A percentile compares a stretch with the other conserved stretches of the same genome.
These are phyloP conservation scores for Letharia columbiana DNA, from an alignment of 495 filamentous ascomycete genomes.

Conservation along the genomic window DNA sequence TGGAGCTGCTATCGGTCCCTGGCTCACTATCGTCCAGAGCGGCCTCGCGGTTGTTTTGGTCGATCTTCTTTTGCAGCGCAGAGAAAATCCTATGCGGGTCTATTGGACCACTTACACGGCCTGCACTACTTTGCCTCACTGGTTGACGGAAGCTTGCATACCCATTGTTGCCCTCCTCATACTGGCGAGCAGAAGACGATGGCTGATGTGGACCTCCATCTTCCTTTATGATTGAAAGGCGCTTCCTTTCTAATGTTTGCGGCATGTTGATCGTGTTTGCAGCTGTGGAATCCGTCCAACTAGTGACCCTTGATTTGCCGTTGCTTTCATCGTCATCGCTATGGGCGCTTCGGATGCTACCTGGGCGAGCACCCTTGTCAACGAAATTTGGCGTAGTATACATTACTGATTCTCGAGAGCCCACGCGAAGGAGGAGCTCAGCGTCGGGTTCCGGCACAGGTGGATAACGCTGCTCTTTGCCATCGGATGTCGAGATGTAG, in stretches of 20 bases:
- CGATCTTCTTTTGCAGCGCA: slow-evolving; percentile 61
- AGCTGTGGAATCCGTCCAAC: slow-evolving; percentile 62
- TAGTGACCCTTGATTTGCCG: slow-evolving; percentile 61
- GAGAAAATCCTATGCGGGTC: slow-evolving; percentile 55
- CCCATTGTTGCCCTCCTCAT: slow-evolving; percentile 4
- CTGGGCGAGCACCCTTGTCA: slow-evolving; percentile 36
- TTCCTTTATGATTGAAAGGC: slow-evolving; percentile 60
- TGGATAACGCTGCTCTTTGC: slow-evolving; percentile 23
- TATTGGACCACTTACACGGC: slow-evolving; percentile 17
- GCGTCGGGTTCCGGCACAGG: slow-evolving; percentile 26
- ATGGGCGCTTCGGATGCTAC: slow-evolving; percentile 44
- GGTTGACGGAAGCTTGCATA: slow-evolving; percentile 19
- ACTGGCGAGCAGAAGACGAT: slow-evolving; percentile 20
- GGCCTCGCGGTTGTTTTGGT: slow-evolving; percentile 29
- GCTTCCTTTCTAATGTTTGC: slow-evolving; percentile 40
- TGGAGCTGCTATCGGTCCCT: slow-evolving; percentile 30
- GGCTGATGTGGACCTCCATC: slow-evolving; percentile 42
- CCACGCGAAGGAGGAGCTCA: slow-evolving; percentile 34
- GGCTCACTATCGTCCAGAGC: slow-evolving; percentile 27
- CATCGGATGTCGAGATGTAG: slow-evolving; percentile 23
- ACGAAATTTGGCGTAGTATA: slow-evolving; percentile 33
- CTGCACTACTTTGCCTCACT: slow-evolving; percentile 18
- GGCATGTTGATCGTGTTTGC: slow-evolving; percentile 39
- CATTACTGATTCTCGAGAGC: slow-evolving; percentile 35
- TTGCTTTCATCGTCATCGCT: slow-evolving; percentile 44